Base-by-base conservation (phyloP, 441 rosid genomes). In the Eruca vesicaria region DNA sequence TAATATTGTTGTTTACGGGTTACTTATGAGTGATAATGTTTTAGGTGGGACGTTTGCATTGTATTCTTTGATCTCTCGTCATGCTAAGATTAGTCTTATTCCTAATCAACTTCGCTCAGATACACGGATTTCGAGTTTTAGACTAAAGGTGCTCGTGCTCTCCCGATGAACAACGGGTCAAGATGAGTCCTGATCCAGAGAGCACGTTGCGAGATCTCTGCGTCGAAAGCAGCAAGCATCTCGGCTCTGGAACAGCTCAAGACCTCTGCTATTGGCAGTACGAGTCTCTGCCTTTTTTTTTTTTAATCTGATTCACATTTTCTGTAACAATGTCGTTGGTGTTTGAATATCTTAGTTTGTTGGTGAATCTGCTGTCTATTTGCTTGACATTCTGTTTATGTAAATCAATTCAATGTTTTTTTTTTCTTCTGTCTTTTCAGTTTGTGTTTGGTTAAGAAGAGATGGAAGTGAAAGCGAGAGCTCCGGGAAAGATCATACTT, bases 61-160 rank as follows among this genome's bases (percentile, higher is more conserved):
- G 81, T 93, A 93, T 82, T 93, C 99, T 0, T 83, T 95, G 81
- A 95, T 95, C 48, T 95, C 98, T 70, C 94, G 97, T 76, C 92
- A 93, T 68, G 97, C 99, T 11, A 93, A 95, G 85, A 97, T 89
- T 75, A 95, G 97, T 85, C 97, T 95, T 81, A 89, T 93, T 50
- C 98, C 97, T 3, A 93, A 95, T 80, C 99, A 95, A 79, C 99
- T 93, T 71, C 97, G 97, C 48, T 95, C 98, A 35, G 99, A 95
- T 84, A 78, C 97, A 11, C 94, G 97, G 52, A 93, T 93, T 81
- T 93, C 99, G 71, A 93, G 97, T 86, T 95, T 95, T 84, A 90
- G 94, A 86, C 85, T 95, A 53, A 91, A 93, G 87, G 98, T 93
- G 70, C 35, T 32, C 35, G 9, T 32, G 35, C 35, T 32, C 35